These are phyloP conservation scores for Dendrocalamus latiflorus DNA, from an alignment of 202 grass and related monocot genomes.

Conservation along the genomic window DNA sequence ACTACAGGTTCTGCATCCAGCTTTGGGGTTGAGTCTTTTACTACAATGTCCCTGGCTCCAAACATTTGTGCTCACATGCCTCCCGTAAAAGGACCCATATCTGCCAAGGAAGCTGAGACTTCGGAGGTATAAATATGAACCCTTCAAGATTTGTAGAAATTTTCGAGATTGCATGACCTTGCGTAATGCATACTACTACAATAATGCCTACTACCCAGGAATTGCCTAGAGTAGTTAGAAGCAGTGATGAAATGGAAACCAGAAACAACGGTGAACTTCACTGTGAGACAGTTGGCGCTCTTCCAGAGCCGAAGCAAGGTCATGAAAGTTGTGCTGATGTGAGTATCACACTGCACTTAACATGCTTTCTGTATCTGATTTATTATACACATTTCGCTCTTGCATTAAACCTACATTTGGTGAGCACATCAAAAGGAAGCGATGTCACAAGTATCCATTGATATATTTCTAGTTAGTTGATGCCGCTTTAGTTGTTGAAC, in stretches of 20 bases:
- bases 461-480: too few species aligned
- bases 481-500: not conserved
- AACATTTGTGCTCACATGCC: conserved; percentile 38
- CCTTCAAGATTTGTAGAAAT: conserved; percentile 12
- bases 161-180: conserved; percentile 13
- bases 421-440: not conserved
- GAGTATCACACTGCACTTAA: conserved; percentile 22
- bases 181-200: conserved; percentile 13
- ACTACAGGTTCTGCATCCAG: conserved; percentile 33
- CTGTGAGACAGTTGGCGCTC: conserved; percentile 3
- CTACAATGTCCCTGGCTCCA: conserved; percentile 33
- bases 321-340: conserved; percentile 34
- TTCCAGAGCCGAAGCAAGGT: conserved; percentile 33
- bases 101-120: conserved; percentile 30
- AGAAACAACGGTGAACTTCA: conserved; percentile 19
- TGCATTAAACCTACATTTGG: not conserved
- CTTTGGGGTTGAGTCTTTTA: conserved; percentile 42
- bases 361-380: not conserved
- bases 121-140: conserved; percentile 39
- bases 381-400: not conserved
- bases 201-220: conserved; percentile 22
- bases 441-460: too few species aligned
- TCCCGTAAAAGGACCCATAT: conserved; percentile 30
- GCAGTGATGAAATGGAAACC: conserved; percentile 34
- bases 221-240: conserved; percentile 32